Evolutionary conservation across 805 yeast genomes (phyloP).

Genomic region (Ogataea siamensis): DNA sequence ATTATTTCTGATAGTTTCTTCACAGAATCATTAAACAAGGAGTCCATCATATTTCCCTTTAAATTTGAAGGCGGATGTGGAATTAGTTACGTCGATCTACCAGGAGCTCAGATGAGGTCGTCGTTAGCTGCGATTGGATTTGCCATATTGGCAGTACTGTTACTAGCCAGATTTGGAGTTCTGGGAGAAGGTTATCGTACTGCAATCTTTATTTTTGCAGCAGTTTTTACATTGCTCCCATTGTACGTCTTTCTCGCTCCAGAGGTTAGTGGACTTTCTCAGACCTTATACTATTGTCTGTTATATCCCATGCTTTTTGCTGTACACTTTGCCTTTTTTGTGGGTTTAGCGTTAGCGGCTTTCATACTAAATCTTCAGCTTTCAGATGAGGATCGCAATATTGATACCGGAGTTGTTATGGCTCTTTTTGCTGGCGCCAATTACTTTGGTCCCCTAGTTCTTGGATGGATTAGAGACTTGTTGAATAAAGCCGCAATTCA

Average conservation of each 20-base stretch:
- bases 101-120: background rate
- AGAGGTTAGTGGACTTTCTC: conserved; percentile 1
- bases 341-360: background rate
- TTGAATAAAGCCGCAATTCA: background rate
- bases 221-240: background rate
- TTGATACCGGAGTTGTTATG: background rate
- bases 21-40: conserved; percentile 1
- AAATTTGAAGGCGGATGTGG: conserved; percentile 4
- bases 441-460: background rate
- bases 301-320: background rate
- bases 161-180: background rate
- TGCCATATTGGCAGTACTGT: background rate
- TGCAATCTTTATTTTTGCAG: background rate
- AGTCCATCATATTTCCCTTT: background rate
- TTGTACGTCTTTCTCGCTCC: conserved; percentile 1
- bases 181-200: background rate
- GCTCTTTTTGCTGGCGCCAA: background rate
- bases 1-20: background rate
- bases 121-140: background rate
- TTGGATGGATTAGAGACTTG: background rate
- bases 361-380: background rate
- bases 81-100: conserved; percentile 1
- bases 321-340: too few species aligned
- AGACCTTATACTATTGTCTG: background rate
- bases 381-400: background rate